Percentiles rank a stretch among this genome's conserved stretches.
phyloP scores from a whole-genome alignment of 1,284 basidiomycete genomes.

The Pseudozyma hubeiensis region DNA sequence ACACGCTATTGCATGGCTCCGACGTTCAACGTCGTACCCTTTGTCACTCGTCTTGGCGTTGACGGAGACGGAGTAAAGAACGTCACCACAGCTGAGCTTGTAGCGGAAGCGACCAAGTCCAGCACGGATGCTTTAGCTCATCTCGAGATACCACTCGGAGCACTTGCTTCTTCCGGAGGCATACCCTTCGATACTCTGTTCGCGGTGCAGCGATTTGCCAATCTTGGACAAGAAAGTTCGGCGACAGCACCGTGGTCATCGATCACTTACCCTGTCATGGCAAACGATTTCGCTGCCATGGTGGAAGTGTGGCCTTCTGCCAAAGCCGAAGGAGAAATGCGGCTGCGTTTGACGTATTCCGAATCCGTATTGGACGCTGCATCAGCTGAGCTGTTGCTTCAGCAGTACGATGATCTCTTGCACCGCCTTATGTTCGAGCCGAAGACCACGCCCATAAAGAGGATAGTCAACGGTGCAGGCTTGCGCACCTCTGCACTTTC shows the following conservation, averaged over 20 bases:
- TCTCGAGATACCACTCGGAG: constrained; percentile 24
- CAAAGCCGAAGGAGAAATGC: background rate
- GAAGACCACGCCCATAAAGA: constrained; percentile 6
- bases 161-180: constrained; percentile 10
- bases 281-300: constrained; percentile 34
- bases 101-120: constrained; percentile 4
- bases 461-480: constrained; percentile 8
- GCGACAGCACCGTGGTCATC: constrained; percentile 5
- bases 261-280: constrained; percentile 24
- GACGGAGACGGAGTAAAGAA: background rate
- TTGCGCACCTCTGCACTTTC: constrained; percentile 5
- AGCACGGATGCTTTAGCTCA: constrained; percentile 11
- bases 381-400: constrained; percentile 13
- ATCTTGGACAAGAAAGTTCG: background rate
- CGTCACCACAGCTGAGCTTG: background rate
- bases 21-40: constrained; percentile 30
- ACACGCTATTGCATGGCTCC: constrained; percentile 18
- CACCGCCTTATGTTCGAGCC: constrained; percentile 8
- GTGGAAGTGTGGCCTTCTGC: constrained; percentile 21
- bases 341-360: constrained; percentile 19
- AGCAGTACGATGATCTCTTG: constrained; percentile 20
- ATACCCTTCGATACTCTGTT: constrained; percentile 34
- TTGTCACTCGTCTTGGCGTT: constrained; percentile 7
- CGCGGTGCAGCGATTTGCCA: constrained; percentile 22
- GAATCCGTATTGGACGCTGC: constrained; percentile 10